Base-by-base conservation (phyloP, 768 basidiomycete genomes). In the Suillus luteus region DNA sequence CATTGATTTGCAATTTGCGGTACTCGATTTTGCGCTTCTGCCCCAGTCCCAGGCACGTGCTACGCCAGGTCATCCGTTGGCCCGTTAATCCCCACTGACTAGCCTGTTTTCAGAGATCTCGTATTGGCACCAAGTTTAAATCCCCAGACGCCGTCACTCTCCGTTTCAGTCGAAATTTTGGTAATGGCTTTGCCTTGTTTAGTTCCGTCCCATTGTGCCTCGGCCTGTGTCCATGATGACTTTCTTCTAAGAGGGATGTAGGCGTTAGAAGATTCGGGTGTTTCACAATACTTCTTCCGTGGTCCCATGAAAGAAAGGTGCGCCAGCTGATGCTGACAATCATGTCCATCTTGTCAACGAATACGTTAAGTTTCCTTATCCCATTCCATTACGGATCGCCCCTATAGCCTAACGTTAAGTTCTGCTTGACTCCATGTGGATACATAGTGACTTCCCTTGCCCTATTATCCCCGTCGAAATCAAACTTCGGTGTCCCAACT, bases 281-380 rank as follows among this genome's bases (percentile, higher is more conserved):
- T 27, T 58, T 58, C 38, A 58, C 22, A 11, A 41, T 58, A 5
- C 15, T 17, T 11, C 55, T 57, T 57, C 55, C 35, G 55, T 22
- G 35, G 35, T 40, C 37, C 37, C 15, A 22, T 57, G 55, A 57
- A 40, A 8, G 22, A 17, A 8, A 38, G 37, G 14, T 40, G 1
- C 33, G 31, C 52, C 31, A 57, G 22, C 55, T 57, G 55, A 38
- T 55, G 14, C 49, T 38, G 55, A 57, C 9, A 40, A 38, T 37
- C 14, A 40, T 24, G 24, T 14, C 54, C 33, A 37, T 41, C 17
- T 40, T 17, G 17, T 58, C 40, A 10, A 40, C 37, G 55, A 40
- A 58, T 41, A 58, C 17, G 38, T 58, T 7, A 38, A 17, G 22
- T 57, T 38, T 37, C 37, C 15, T 15, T 38, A 40, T 40, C 10